Evolutionary conservation across 2,329 filamentous ascomycete genomes (phyloP).

Genomic region (Pseudocercospora musae): DNA sequence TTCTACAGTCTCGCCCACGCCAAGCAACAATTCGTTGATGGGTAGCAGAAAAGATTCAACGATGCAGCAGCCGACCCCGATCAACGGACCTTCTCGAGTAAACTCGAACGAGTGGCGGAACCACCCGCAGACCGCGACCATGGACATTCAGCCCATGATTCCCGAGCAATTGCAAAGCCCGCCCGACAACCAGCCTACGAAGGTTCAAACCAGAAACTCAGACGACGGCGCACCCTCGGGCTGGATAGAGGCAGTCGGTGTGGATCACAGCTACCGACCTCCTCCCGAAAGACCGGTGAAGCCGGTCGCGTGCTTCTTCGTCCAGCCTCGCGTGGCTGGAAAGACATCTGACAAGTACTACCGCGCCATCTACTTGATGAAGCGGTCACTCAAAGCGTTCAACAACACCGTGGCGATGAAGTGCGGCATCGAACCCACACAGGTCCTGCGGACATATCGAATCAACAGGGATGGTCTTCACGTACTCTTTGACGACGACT

Average conservation of each 20-base stretch:
- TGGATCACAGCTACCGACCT: constrained; percentile 81
- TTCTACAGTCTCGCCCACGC: constrained; percentile 50
- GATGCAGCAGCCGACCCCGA: constrained; percentile 45
- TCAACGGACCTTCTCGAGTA: constrained; percentile 43
- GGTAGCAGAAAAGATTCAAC: constrained; percentile 40
- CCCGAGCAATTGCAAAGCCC: constrained; percentile 45
- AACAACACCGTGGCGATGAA: constrained; percentile 71
- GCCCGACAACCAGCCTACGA: constrained; percentile 52
- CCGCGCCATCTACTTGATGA: constrained; percentile 78
- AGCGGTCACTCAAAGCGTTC: constrained; percentile 73
- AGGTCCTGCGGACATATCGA: constrained; percentile 68
- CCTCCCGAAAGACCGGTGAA: constrained; percentile 69
- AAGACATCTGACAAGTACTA: constrained; percentile 61
- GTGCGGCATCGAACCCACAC: constrained; percentile 71
- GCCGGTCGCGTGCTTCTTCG: constrained; percentile 84
- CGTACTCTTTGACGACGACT: constrained; percentile 86
- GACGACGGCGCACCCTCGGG: constrained; percentile 66
- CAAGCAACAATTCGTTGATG: constrained; percentile 46
- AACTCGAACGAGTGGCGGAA: constrained; percentile 49
- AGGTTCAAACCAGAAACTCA: constrained; percentile 55
- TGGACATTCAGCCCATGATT: constrained; percentile 47
- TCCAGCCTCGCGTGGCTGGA: constrained; percentile 57
- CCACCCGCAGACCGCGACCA: constrained; percentile 52
- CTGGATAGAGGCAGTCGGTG: constrained; percentile 87
- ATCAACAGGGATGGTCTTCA: constrained; percentile 72